Base-by-base conservation (phyloP, 176 grass and related monocot species). In the Canna indica region DNA sequence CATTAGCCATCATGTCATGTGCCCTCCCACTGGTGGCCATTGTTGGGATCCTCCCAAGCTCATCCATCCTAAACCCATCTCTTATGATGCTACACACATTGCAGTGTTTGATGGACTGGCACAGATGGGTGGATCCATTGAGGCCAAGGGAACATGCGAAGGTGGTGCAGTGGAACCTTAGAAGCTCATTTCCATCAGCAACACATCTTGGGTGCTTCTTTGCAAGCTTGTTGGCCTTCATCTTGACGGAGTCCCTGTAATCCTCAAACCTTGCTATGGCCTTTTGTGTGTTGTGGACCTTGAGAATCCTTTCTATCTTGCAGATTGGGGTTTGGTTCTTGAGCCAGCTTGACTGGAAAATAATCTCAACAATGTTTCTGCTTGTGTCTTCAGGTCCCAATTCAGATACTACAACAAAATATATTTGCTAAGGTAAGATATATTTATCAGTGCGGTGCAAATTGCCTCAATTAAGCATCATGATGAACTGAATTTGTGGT, bases 271-370 rank as follows among this genome's bases (percentile, higher is more conserved):
- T 67, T n/a, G 33, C 7, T 5, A 67, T 24, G 32, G 64, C 10
- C 33, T 41, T 67, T 36, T 67, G 34, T 34, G 64, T 24, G 64
- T 67, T 67, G 64, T 67, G 64, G 34, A 67, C 36, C 33, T 67
- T 67, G 35, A 67, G 64, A 13, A 67, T 67, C 64, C 64, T 41
- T 0, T 67, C 64, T 24, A 67, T 26, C 64, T 67, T 67, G 64
- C 64, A 67, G 36, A 41, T 18, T 41, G n/a, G 22, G 3, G 64
- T n/a, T 39, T 67, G 64, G 1, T 25, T 38, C 36, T 36, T 67
- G 36, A 67, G 35, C 64, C 64, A 67, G 20, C 64, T 41, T 13
- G 64, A 67, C 64, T 67, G 64, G 64, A 67, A 67, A 11, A 67
- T 67, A 0, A 67, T 42, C 64, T 67, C 64, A 42, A 67, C 36